A percentile compares a stretch with the other conserved stretches of the same genome.
These are phyloP conservation scores for Anacardium occidentale DNA, from an alignment of 345 rosid species.

Conservation along the genomic window DNA sequence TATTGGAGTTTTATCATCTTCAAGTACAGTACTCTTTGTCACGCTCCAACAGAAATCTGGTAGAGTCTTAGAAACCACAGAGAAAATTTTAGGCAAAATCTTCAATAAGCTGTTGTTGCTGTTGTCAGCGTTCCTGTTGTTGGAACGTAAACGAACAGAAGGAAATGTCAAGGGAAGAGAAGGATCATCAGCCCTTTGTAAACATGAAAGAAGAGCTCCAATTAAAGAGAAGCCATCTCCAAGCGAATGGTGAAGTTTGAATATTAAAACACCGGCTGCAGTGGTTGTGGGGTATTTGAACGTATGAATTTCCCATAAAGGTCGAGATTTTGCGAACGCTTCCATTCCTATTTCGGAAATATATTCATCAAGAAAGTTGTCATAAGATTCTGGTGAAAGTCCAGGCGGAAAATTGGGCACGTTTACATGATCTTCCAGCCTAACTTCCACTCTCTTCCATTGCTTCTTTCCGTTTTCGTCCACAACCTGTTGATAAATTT, in stretches of 20 bases:
- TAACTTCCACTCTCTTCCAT: conserved; percentile 41
- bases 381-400: conserved; percentile 36
- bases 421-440: conserved; percentile 28
- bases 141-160: conserved; percentile 1
- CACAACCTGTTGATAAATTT: conserved; percentile 25
- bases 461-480: conserved; percentile 28
- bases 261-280: conserved; percentile 29
- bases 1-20: conserved; percentile 38
- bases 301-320: conserved; percentile 53
- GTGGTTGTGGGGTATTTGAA: conserved; percentile 39
- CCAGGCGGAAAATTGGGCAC: conserved; percentile 32
- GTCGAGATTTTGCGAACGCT: conserved; percentile 31
- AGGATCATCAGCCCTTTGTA: conserved; percentile 52
- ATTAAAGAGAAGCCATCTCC: conserved; percentile 54
- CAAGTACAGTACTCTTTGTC: conserved; percentile 33
- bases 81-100: conserved; percentile 1
- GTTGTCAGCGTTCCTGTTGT: too few relatives aligned
- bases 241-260: conserved; percentile 59
- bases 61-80: conserved; percentile 20
- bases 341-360: conserved; percentile 31
- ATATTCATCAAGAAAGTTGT: conserved; percentile 28
- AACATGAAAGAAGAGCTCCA: conserved; percentile 56
- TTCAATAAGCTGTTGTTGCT: neutral
- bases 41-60: conserved; percentile 40
- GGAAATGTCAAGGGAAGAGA: conserved; percentile 45